Evolutionary conservation across 2,329 filamentous ascomycete genomes (phyloP), one percentile per base, ranked within the genome.

Genomic region (Graphilbum fragrans): DNA sequence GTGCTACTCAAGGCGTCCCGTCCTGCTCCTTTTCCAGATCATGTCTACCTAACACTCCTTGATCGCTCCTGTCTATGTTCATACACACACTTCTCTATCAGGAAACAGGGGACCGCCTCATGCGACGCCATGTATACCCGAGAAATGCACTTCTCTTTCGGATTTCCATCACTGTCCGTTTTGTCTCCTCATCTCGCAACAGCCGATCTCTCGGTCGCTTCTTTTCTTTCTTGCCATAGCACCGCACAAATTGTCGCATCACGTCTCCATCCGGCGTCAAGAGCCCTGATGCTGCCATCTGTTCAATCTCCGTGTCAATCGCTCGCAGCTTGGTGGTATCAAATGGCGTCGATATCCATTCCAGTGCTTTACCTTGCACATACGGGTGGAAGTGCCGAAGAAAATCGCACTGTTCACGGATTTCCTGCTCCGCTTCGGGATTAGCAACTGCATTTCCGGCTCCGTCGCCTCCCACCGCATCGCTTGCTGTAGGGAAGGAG

Each of bases 161-260:
- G 48, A 92, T 71, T 50, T 85, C 78, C 58, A 96, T 65, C n/a
- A 82, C 86, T 16, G 70, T 66, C 33, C 68, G 70, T 33, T 77
- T 80, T 7, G 81, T 72, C 9, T 66, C 61, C 21, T 69, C 70
- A 58, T 96, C 90, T 35, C 90, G 71, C 22, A 96, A 64, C 43
- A 96, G 62, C 52, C 82, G 82, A 58, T 98, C 92, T n/a, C 88
- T 71, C 0, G 90, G 78, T 46, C 88, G 65, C 58, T 85, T 92
- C 55, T 72, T 80, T 55, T 88, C 81, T 53, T 78, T 82, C 38
- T 63, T 67, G 5, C 72, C 76, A 48, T 63, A 71, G 45, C 61
- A 61, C 22, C 63, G 61, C 18, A 75, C 58, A 49, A 73, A 72
- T n/a, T 64, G 57, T 48, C 70, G 69, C 43, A 77, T 50, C 11